Conservation (phyloP, 208 protist genomes). For the Blechomonas ayalai region DNA sequence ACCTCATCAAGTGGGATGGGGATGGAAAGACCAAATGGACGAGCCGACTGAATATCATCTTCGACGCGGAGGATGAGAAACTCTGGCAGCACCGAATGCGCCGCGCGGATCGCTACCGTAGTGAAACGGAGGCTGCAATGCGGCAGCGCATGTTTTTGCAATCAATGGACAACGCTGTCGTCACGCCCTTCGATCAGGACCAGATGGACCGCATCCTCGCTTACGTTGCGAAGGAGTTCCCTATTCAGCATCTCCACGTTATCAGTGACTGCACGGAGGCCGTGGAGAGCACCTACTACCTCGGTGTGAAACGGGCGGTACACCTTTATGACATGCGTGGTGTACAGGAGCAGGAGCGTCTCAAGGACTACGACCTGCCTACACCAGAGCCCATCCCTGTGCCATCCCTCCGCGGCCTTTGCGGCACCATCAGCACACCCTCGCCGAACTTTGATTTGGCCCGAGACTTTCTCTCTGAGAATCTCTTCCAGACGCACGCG, state of each 20-base stretch:
- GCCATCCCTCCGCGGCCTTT: conserved; percentile 46
- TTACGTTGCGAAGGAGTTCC: conserved; percentile 68
- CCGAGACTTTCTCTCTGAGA: conserved; percentile 62
- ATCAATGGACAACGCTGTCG: conserved; percentile 32
- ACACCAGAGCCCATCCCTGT: conserved; percentile 12
- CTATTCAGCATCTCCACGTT: conserved; percentile 57
- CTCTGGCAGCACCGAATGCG: conserved; percentile 70
- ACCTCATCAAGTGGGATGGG: conserved; percentile 61
- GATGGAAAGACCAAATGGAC: conserved; percentile 79
- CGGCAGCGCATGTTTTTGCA: conserved; percentile 75
- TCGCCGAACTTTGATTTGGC: conserved; percentile 69
- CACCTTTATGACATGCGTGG: conserved; percentile 66
- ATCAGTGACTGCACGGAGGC: conserved; percentile 68
- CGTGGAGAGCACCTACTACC: conserved; percentile 76
- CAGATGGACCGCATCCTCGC: conserved; percentile 85
- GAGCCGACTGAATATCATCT: conserved; percentile 85
- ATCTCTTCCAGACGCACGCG: conserved; percentile 85
- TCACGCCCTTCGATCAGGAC: conserved; percentile 69
- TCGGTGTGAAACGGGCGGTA: conserved; percentile 66
- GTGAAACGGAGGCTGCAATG: conserved; percentile 60
- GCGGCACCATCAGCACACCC: conserved; percentile 75
- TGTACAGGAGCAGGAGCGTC: conserved; percentile 49
- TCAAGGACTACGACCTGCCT: conserved; percentile 35
- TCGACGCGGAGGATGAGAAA: conserved; percentile 72
- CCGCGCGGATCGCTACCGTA: conserved; percentile 59